phyloP scores from a whole-genome alignment of 1,284 basidiomycete genomes.

The Vanrija pseudolonga region DNA sequence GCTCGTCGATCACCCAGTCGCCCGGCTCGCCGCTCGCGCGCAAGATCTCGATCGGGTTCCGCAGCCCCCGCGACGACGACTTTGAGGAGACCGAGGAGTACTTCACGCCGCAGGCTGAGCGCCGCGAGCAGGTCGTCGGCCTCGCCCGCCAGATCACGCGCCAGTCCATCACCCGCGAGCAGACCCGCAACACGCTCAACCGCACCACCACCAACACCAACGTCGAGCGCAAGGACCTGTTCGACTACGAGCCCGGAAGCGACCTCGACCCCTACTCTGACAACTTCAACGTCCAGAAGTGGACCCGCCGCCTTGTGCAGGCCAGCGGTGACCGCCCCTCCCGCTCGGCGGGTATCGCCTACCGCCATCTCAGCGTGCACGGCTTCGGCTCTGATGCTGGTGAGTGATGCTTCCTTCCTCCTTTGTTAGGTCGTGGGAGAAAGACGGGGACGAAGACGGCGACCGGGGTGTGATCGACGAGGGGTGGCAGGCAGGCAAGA shows the following conservation, averaged over 20 bases:
- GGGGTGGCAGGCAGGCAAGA: too few species aligned
- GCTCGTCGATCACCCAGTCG: background rate
- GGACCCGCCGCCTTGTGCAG: constrained; percentile 45
- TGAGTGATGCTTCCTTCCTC: constrained; percentile 12
- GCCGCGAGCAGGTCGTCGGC: constrained; percentile 19
- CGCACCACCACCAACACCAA: background rate
- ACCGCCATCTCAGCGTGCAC: constrained; percentile 51
- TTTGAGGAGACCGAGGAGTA: constrained; percentile 10
- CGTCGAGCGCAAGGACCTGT: constrained; percentile 14
- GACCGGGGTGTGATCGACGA: too few species aligned
- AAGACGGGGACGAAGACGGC: too few species aligned
- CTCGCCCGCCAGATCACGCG: constrained; percentile 37
- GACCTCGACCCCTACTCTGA: constrained; percentile 50
- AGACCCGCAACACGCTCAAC: background rate
- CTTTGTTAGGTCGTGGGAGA: too few species aligned
- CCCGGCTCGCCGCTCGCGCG: constrained; percentile 1
- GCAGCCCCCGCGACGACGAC: background rate
- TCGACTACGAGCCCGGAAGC: constrained; percentile 38
- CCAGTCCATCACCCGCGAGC: constrained; percentile 15
- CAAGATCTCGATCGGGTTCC: background rate
- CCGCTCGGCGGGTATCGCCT: constrained; percentile 52
- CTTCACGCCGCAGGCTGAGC: constrained; percentile 6
- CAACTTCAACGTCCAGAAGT: constrained; percentile 50
- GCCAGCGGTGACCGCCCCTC: constrained; percentile 36
- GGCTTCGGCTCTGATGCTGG: constrained; percentile 51